Conservation (phyloP, 2,329 filamentous ascomycete genomes). For the Myriosclerotinia curreyana region DNA sequence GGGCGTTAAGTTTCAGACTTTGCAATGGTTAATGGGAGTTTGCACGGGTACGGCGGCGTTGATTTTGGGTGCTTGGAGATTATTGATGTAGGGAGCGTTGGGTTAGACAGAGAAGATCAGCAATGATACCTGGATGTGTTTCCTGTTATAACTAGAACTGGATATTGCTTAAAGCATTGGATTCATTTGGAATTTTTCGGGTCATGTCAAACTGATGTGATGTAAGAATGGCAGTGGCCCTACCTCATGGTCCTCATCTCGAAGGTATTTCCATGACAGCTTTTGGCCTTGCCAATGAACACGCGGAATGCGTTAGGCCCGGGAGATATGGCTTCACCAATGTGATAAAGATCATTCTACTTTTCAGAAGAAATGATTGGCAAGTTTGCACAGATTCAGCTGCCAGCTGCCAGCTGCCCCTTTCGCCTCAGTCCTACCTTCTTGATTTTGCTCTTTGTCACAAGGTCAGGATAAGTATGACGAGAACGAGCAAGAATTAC, state of each 20-base stretch:
- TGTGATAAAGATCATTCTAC: too few species aligned
- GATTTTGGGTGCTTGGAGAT: conserved; percentile 65
- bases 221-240: background rate
- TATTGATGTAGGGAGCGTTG: conserved; percentile 55
- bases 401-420: too few species aligned
- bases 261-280: background rate
- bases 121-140: conserved; percentile 11
- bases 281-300: too few species aligned
- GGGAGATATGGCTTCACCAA: background rate
- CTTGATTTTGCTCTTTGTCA: too few species aligned
- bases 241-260: background rate
- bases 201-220: background rate
- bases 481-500: too few species aligned
- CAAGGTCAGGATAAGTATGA: too few species aligned
- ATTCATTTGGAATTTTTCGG: background rate
- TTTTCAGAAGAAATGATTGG: background rate
- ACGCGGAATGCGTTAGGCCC: background rate
- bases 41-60: conserved; percentile 65
- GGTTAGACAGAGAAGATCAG: background rate
- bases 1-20: conserved; percentile 94
- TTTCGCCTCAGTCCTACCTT: too few species aligned
- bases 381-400: too few species aligned
- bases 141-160: conserved; percentile 5
- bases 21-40: conserved; percentile 97
- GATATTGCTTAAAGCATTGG: background rate